These are phyloP conservation scores for Phaeosphaeria sp. DNA, from an alignment of 2,329 filamentous ascomycete species.

Conservation along the genomic window DNA sequence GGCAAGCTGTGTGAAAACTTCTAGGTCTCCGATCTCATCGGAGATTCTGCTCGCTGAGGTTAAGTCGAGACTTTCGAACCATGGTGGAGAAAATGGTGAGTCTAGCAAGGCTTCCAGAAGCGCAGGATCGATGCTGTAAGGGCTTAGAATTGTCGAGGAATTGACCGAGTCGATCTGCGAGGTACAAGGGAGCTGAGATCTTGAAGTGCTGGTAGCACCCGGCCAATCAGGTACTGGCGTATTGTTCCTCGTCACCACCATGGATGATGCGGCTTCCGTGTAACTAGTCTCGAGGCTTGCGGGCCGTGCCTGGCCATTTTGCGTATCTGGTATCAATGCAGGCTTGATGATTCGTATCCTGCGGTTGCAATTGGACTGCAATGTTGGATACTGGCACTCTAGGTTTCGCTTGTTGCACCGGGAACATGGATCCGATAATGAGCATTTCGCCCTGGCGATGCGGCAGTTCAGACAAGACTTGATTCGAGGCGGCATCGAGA, in stretches of 20 bases:
- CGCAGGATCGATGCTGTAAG: background rate
- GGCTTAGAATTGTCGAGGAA: background rate
- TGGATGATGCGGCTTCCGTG: background rate
- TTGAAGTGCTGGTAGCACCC: background rate
- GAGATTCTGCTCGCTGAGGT: background rate
- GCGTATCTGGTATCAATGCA: background rate
- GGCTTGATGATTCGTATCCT: constrained; percentile 1
- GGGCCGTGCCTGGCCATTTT: background rate
- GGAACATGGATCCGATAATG: background rate
- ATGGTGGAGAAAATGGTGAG: background rate
- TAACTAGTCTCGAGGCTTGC: background rate
- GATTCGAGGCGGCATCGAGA: background rate
- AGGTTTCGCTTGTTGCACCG: background rate
- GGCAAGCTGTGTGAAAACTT: background rate
- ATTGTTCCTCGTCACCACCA: background rate
- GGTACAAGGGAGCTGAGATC: background rate
- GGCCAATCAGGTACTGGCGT: background rate
- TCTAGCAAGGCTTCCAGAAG: background rate
- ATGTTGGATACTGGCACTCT: background rate
- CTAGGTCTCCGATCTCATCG: background rate
- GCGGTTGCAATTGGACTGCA: background rate
- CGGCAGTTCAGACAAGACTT: background rate
- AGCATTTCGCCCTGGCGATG: background rate
- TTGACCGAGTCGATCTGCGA: background rate
- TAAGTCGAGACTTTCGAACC: background rate